These are phyloP conservation scores for Ceratocystis ficicola DNA, from an alignment of 2,329 filamentous ascomycete species.

Conservation along the genomic window DNA sequence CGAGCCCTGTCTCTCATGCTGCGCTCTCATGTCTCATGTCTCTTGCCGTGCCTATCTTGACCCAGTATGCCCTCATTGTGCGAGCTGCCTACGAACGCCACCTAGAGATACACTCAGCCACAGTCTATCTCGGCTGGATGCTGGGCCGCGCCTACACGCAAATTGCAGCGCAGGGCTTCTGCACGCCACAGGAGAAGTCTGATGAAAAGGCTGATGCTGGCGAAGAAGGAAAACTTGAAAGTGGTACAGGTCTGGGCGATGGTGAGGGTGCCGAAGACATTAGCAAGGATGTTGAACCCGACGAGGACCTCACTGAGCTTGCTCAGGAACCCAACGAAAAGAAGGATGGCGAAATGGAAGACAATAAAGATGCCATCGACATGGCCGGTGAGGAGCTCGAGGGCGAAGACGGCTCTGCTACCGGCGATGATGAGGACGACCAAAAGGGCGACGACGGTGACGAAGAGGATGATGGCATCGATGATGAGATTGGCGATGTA, in stretches of 20 bases:
- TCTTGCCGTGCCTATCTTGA: constrained; percentile 56
- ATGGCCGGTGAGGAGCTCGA: constrained; percentile 89
- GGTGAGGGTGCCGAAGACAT: constrained; percentile 94
- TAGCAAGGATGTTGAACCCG: constrained; percentile 87
- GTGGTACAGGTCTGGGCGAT: constrained; percentile 85
- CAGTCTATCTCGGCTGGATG: constrained; percentile 61
- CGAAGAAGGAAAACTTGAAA: constrained; percentile 72
- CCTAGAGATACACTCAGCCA: constrained; percentile 53
- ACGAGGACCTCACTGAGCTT: constrained; percentile 84
- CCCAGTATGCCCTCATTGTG: constrained; percentile 57
- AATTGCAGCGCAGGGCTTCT: constrained; percentile 77
- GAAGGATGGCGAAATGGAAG: constrained; percentile 54
- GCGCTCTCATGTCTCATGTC: constrained; percentile 36
- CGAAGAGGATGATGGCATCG: constrained; percentile 64
- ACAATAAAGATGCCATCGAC: constrained; percentile 76
- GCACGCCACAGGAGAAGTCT: constrained; percentile 70
- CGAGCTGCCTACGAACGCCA: constrained; percentile 46
- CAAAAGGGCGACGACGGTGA: constrained; percentile 51
- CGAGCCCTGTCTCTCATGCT: not conserved
- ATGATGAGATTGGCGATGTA: constrained; percentile 82
- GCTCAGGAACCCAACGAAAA: constrained; percentile 71
- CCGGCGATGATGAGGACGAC: constrained; percentile 50
- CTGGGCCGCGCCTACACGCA: constrained; percentile 67
- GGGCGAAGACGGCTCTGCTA: constrained; percentile 60
- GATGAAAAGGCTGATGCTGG: constrained; percentile 59